These are phyloP conservation scores for Hyaloscypha finlandica DNA, from an alignment of 495 filamentous ascomycete species.

Conservation along the genomic window DNA sequence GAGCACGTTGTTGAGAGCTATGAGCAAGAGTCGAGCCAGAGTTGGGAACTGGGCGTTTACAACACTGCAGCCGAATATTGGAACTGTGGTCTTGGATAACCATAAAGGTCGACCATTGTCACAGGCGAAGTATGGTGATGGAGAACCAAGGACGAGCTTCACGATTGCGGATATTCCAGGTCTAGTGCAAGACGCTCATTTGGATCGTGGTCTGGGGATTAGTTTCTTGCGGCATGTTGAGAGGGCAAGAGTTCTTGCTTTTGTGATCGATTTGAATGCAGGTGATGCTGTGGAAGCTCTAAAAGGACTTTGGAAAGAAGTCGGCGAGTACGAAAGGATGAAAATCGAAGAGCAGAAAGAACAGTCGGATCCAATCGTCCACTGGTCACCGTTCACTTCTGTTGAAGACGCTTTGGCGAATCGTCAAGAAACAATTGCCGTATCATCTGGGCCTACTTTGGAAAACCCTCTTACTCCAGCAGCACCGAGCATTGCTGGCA, in stretches of 20 bases:
- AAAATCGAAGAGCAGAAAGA: constrained; percentile 63
- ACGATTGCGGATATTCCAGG: constrained; percentile 97
- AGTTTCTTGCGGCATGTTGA: constrained; percentile 94
- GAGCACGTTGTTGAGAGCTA: constrained; percentile 83
- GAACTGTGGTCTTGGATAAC: constrained; percentile 89
- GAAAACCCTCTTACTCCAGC: constrained; percentile 29
- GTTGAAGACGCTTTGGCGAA: constrained; percentile 27
- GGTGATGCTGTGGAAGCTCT: constrained; percentile 78
- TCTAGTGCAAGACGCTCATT: constrained; percentile 84
- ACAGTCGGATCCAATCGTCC: constrained; percentile 41
- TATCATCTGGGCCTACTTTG: constrained; percentile 35
- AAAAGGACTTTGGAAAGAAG: constrained; percentile 83
- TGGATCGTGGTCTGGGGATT: constrained; percentile 88
- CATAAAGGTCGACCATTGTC: constrained; percentile 63
- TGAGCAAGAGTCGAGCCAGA: constrained; percentile 82
- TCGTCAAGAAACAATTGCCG: constrained; percentile 34
- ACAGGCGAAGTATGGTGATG: constrained; percentile 32
- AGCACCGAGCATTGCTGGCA: constrained; percentile 68
- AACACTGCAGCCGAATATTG: constrained; percentile 89
- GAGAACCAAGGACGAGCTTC: constrained; percentile 68
- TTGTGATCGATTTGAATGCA: constrained; percentile 83
- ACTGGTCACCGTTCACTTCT: constrained; percentile 26
- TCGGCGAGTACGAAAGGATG: constrained; percentile 80
- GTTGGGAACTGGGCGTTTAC: constrained; percentile 98
- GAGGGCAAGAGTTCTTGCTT: constrained; percentile 87